Base-by-base conservation (phyloP, 345 rosid species). In the Balakata baccata region DNA sequence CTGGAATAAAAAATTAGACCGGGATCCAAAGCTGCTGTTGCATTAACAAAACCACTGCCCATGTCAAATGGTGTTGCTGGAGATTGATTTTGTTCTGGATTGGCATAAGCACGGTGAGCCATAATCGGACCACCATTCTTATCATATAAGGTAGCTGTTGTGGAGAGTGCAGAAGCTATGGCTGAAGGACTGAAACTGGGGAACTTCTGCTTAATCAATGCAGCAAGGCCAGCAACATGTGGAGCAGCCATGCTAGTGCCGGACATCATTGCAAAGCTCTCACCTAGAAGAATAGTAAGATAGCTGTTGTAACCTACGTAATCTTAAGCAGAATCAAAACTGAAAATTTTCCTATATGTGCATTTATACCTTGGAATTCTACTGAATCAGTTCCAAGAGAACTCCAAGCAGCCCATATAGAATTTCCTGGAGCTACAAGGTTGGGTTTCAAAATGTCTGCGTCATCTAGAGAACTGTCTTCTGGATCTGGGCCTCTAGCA, bases 201-300 rank as follows among this genome's bases (percentile, higher is more conserved):
- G 49, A 87, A 91, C 77, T 87, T 95, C 71, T 91, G 98, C 82
- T 87, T 92, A 71, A 95, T 81, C 70, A 95, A 77, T 46, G 98
- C 98, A 68, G 97, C 97, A 57, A 95, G 86, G 64, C 99, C 99
- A 45, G 98, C 92, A 73, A 95, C 67, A 85, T 92, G 99, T 79
- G 99, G 99, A 81, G 98, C 99, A 58, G 98, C 96, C 99, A 95
- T 95, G 83, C 99, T 95, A 3, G 98, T 95, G 65, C 98, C 98
- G 18, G 99, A 95, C 96, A 92, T 86, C 87, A 92, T 89, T 1
- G 99, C 99, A 51, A 95, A 95, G 53, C 70, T 85, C 80, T 95
- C 99, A 70, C 97, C 99, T 95, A 66, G 12, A 75, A 50, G 41
- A 22, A 77, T 73, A 63, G 52, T 50, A 14, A 50, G 12, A 11